Conservation (phyloP, 2,329 filamentous ascomycete genomes). For the Coleophoma cylindrospora region DNA sequence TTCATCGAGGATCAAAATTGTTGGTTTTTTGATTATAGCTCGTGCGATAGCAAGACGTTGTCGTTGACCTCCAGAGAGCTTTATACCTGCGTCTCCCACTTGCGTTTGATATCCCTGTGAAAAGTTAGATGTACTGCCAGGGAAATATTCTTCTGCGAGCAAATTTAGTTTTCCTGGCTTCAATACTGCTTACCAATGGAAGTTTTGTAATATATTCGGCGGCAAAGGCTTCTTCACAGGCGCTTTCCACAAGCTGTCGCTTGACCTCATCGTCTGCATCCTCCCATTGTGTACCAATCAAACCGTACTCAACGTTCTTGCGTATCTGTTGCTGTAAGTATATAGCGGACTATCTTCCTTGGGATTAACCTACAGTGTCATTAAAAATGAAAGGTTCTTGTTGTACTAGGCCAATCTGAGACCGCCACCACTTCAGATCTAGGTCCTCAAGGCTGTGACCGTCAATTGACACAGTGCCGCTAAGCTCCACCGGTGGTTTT, state of each 20-base stretch:
- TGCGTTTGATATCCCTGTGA: slow-evolving; percentile 15
- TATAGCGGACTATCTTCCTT: slow-evolving; percentile 23
- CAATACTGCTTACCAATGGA: slow-evolving; percentile 36
- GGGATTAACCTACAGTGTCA: slow-evolving; percentile 43
- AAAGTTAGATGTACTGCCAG: not conserved
- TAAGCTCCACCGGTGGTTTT: not conserved
- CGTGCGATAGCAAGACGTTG: slow-evolving; percentile 74
- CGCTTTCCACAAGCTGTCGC: slow-evolving; percentile 53
- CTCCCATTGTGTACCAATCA: slow-evolving; percentile 48
- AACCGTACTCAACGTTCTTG: slow-evolving; percentile 56
- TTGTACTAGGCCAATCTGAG: slow-evolving; percentile 46
- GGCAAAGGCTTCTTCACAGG: slow-evolving; percentile 63
- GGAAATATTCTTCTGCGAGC: too few relatives aligned
- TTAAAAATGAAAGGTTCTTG: slow-evolving; percentile 51
- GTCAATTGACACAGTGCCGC: slow-evolving; percentile 12
- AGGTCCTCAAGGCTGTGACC: slow-evolving; percentile 10
- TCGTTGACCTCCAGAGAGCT: slow-evolving; percentile 73
- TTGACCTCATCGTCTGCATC: slow-evolving; percentile 49
- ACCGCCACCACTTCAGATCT: slow-evolving; percentile 33
- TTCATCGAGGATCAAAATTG: slow-evolving; percentile 55
- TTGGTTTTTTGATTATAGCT: slow-evolving; percentile 43
- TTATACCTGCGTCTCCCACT: slow-evolving; percentile 22
- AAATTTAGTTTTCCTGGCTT: too few relatives aligned
- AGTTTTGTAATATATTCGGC: slow-evolving; percentile 44
- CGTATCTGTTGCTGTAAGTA: slow-evolving; percentile 34